A percentile compares a stretch with the other conserved stretches of the same genome.
These are phyloP conservation scores for Sclerotinia spermophila DNA, from an alignment of 2,329 filamentous ascomycete species.

Conservation along the genomic window DNA sequence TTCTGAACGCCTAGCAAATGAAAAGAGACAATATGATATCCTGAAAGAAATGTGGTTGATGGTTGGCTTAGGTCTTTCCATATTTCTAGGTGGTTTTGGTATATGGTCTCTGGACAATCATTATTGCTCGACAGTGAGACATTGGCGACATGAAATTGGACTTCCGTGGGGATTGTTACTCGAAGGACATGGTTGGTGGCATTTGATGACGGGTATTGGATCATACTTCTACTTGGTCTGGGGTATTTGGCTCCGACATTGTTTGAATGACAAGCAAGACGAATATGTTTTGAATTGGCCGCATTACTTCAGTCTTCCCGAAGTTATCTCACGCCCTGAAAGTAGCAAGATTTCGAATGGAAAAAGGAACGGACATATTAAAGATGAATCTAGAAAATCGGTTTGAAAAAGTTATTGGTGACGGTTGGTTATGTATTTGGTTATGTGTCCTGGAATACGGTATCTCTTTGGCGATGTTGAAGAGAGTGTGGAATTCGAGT, in stretches of 20 bases:
- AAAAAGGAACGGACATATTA: conserved; percentile 21
- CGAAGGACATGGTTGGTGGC: conserved; percentile 72
- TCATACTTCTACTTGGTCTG: conserved; percentile 70
- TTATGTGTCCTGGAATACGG: not conserved
- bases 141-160: conserved; percentile 59
- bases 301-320: conserved; percentile 45
- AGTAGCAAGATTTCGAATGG: conserved; percentile 20
- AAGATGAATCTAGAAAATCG: conserved; percentile 29
- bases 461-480: not conserved
- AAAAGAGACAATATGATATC: conserved; percentile 54
- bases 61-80: conserved; percentile 55
- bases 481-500: not conserved
- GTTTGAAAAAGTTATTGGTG: conserved; percentile 15
- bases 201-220: conserved; percentile 68
- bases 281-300: conserved; percentile 65
- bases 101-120: conserved; percentile 67
- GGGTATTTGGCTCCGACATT: conserved; percentile 69
- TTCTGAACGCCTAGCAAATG: conserved; percentile 51
- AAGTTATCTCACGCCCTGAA: conserved; percentile 31
- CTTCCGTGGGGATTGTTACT: conserved; percentile 70
- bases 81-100: conserved; percentile 63
- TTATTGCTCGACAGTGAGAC: conserved; percentile 46
- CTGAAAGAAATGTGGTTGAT: conserved; percentile 66
- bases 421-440: not conserved
- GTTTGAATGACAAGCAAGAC: conserved; percentile 62